These are phyloP conservation scores for Naganishia kalamii DNA, from an alignment of 768 basidiomycete species.

Conservation along the genomic window DNA sequence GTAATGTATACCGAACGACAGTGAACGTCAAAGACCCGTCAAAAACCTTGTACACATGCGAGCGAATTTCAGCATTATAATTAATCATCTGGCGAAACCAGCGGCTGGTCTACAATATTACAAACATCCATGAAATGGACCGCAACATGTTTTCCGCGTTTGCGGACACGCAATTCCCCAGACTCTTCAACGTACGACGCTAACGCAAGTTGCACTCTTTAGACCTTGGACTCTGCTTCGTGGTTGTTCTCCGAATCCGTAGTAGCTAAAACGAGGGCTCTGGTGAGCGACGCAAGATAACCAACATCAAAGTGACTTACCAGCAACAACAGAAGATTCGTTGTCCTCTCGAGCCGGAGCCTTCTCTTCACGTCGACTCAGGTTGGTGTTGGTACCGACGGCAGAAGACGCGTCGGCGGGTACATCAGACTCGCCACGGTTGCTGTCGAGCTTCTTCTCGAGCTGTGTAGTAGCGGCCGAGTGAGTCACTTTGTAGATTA, in stretches of 20 bases:
- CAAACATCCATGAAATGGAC: too few relatives aligned
- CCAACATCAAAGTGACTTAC: not conserved
- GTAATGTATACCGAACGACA: too few relatives aligned
- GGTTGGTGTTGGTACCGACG: conserved; percentile 48
- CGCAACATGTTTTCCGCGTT: too few relatives aligned
- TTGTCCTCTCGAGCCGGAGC: conserved; percentile 58
- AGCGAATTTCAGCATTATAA: too few relatives aligned
- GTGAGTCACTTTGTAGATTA: conserved; percentile 1
- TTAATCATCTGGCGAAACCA: too few relatives aligned
- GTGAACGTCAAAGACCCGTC: too few relatives aligned
- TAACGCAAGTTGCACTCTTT: too few relatives aligned
- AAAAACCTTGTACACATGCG: too few relatives aligned
- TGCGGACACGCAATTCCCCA: too few relatives aligned
- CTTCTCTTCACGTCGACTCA: conserved; percentile 66
- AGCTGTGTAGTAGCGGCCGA: conserved; percentile 42
- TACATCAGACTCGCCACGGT: conserved; percentile 31
- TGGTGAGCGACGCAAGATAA: not conserved
- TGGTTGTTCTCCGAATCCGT: not conserved
- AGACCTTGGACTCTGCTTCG: too few relatives aligned
- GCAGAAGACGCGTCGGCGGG: conserved; percentile 38
- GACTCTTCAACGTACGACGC: too few relatives aligned
- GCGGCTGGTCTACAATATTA: too few relatives aligned
- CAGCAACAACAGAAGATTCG: conserved; percentile 24
- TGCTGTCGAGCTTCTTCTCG: conserved; percentile 51
- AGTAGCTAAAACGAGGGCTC: not conserved